Percentiles rank a stretch among this genome's conserved stretches.
Evolutionary conservation across 176 grass and related monocot species (phyloP).

Genomic region (Dactylis glomerata): DNA sequence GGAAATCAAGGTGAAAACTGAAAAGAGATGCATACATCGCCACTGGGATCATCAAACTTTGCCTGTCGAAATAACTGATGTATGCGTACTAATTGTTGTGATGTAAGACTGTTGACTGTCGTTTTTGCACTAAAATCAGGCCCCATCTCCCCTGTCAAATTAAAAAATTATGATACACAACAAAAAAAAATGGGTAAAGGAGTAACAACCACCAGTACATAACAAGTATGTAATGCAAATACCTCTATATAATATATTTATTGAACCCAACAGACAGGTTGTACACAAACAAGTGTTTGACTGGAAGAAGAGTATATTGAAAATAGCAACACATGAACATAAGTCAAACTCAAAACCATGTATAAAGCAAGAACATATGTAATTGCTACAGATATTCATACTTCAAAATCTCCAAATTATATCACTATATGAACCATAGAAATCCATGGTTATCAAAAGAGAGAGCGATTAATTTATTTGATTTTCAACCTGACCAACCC

Average conservation of each 20-base stretch:
- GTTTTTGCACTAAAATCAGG: constrained; percentile 85
- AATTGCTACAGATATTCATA: not conserved
- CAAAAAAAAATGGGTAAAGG: constrained; percentile 26
- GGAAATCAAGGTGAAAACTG: constrained; percentile 24
- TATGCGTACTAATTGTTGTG: constrained; percentile 92
- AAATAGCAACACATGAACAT: not conserved
- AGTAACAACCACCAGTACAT: not conserved
- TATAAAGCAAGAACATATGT: constrained; percentile 13
- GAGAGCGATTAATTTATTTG: not conserved
- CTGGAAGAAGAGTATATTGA: not conserved
- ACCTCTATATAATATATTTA: not conserved
- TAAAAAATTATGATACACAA: not conserved
- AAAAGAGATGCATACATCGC: constrained; percentile 60
- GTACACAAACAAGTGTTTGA: not conserved
- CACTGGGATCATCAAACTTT: constrained; percentile 96
- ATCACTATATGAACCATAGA: not conserved
- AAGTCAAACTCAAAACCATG: constrained; percentile 8
- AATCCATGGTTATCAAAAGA: not conserved
- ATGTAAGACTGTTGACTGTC: constrained; percentile 63
- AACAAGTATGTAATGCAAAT: not conserved
- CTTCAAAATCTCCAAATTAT: constrained; percentile 8
- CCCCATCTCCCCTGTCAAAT: constrained; percentile 84
- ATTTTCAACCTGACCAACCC: not conserved
- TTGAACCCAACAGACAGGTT: constrained; percentile 4
- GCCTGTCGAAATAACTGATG: constrained; percentile 94